Percentiles rank a stretch among this genome's conserved stretches.
Conservation (phyloP, 2,329 filamentous ascomycete species). For the Colletotrichum liriopes region DNA sequence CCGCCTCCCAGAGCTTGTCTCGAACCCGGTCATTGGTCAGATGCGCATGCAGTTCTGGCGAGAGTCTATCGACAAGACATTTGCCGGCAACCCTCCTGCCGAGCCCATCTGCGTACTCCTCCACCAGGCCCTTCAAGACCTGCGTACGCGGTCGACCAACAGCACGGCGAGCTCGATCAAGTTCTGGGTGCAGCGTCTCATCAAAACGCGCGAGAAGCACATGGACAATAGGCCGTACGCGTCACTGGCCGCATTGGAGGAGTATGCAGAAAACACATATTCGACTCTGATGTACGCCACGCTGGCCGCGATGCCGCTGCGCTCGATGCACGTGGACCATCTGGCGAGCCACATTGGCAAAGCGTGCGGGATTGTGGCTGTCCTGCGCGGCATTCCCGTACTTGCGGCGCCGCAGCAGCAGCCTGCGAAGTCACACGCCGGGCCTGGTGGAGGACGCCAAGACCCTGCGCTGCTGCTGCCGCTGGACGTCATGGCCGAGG, state of each 20-base stretch:
- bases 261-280: slow-evolving; percentile 95
- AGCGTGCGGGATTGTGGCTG: slow-evolving; percentile 87
- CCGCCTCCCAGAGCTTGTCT: slow-evolving; percentile 90
- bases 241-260: slow-evolving; percentile 81
- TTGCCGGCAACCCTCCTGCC: slow-evolving; percentile 84
- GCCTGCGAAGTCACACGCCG: slow-evolving; percentile 60
- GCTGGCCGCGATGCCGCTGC: slow-evolving; percentile 83
- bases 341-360: slow-evolving; percentile 96
- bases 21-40: slow-evolving; percentile 86
- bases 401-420: slow-evolving; percentile 83
- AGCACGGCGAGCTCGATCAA: slow-evolving; percentile 69
- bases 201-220: slow-evolving; percentile 85
- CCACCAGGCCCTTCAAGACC: slow-evolving; percentile 77
- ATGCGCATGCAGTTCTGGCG: slow-evolving; percentile 97
- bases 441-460: slow-evolving; percentile 48
- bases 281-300: slow-evolving; percentile 92
- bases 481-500: slow-evolving; percentile 89
- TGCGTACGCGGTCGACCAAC: slow-evolving; percentile 59
- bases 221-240: slow-evolving; percentile 88
- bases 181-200: slow-evolving; percentile 83
- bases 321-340: slow-evolving; percentile 90
- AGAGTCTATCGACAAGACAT: slow-evolving; percentile 84
- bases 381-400: slow-evolving; percentile 89
- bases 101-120: slow-evolving; percentile 93
- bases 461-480: slow-evolving; percentile 80